Conservation (phyloP, 129 eudicot species). For the Pittosporum tobira region DNA sequence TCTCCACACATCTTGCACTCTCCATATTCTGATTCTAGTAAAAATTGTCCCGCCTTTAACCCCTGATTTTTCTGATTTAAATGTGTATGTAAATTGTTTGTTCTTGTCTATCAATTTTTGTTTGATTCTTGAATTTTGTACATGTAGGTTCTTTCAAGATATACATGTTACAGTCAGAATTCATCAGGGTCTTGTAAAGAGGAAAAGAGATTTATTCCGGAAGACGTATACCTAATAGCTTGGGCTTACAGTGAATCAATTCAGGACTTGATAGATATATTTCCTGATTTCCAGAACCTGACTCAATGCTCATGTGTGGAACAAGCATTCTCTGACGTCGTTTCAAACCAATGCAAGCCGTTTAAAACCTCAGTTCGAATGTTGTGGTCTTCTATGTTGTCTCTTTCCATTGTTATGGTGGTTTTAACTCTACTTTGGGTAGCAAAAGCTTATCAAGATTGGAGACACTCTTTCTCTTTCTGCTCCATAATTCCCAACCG, state of each 20-base stretch:
- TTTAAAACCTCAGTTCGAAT: constrained; percentile 21
- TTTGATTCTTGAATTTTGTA: too few relatives aligned
- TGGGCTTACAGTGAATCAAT: constrained; percentile 46
- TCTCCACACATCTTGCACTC: too few relatives aligned
- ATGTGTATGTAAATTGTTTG: too few relatives aligned
- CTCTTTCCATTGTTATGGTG: constrained; percentile 42
- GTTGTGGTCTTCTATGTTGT: constrained; percentile 38
- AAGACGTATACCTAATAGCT: constrained; percentile 28
- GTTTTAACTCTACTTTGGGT: constrained; percentile 38
- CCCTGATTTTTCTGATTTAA: too few relatives aligned
- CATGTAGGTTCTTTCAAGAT: constrained; percentile 56
- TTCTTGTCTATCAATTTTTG: too few relatives aligned
- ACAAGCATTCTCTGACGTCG: constrained; percentile 33
- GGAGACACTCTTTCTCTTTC: constrained; percentile 29
- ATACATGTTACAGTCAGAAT: constrained; percentile 36
- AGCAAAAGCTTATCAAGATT: constrained; percentile 43
- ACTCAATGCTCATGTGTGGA: constrained; percentile 35
- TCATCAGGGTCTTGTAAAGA: constrained; percentile 24
- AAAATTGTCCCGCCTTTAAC: too few relatives aligned
- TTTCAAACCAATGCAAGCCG: constrained; percentile 50
- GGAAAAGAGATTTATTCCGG: constrained; percentile 38
- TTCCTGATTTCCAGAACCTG: constrained; percentile 45
- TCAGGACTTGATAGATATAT: constrained; percentile 27
- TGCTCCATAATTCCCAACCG: constrained; percentile 32
- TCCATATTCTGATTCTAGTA: too few relatives aligned